Base-by-base conservation (phyloP, 1,284 basidiomycete species). In the Neotropicomus parvogracilis region DNA sequence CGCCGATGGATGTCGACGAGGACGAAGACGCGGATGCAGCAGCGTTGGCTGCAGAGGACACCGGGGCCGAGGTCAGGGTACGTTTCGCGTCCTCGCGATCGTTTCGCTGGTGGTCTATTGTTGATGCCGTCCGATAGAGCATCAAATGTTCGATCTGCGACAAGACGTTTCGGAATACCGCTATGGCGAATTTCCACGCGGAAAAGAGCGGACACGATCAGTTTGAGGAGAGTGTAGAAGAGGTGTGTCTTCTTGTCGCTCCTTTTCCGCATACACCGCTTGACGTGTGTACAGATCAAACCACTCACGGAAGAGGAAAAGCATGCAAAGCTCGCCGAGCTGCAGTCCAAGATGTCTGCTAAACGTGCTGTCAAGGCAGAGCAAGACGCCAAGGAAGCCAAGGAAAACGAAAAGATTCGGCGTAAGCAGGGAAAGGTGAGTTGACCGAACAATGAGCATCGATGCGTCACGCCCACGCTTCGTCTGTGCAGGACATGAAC, bases 261-360 rank as follows among this genome's bases (percentile, higher is more conserved):
- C 24, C 8, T 24, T 24, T 24, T 24, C 8, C 24, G 24, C 8
- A 5, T 24, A 5, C 8, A 5, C 24, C 24, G 24, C 24, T 24
- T 24, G 24, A 8, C 16, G 10, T 13, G 8, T 10, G 12, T 5
- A 28, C 12, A 90, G 86, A 82, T 95, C 66, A 91, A 88, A 65
- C 95, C 95, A 0, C 70, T 98, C 44, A 98, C 95, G 0, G 93
- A 97, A 66, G 93, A 97, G 61, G 93, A 99, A 68, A 97, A 88
- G 77, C 81, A 83, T 54, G 75, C 83, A 54, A 90, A 85, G 62
- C 77, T 98, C 0, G 81, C 73, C 1, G 93, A 97, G 52, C 70
- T 95, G 43, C 75, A 81, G n/a, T 72, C 78, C 46, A 91, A 85
- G 69, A 82, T 94, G 74, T 77, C 79, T 0, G 80, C 76, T 45